Evolutionary conservation across 2,329 filamentous ascomycete species (phyloP).

Genomic region (Aspergillus sp.): DNA sequence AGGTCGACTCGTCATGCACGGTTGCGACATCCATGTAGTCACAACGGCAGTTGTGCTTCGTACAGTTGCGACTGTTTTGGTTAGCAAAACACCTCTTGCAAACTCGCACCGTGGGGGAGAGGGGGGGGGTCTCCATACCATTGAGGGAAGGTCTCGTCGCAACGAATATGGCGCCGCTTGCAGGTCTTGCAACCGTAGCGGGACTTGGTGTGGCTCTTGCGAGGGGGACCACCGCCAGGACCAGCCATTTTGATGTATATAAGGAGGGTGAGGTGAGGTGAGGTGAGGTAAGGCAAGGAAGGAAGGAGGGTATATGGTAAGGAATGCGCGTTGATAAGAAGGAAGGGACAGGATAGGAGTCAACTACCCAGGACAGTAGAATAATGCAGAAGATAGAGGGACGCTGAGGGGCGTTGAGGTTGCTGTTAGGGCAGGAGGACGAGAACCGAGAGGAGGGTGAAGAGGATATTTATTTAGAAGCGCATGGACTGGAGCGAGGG

Average conservation of each 20-base stretch:
- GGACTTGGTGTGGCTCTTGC: constrained; percentile 94
- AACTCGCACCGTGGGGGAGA: constrained; percentile 21
- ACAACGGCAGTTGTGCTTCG: constrained; percentile 97
- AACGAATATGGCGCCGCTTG: constrained; percentile 95
- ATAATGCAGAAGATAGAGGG: background rate
- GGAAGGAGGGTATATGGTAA: background rate
- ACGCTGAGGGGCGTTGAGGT: background rate
- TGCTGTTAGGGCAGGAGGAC: background rate
- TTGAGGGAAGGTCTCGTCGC: constrained; percentile 96
- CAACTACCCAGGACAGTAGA: constrained; percentile 6
- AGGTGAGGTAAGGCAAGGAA: too few relatives aligned
- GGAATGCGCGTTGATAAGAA: constrained; percentile 4
- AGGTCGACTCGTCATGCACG: constrained; percentile 54
- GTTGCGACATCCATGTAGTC: constrained; percentile 90
- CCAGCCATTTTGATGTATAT: constrained; percentile 67
- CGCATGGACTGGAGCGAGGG: constrained; percentile 1
- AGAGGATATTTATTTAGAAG: constrained; percentile 3
- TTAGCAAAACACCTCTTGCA: background rate
- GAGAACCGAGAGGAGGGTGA: constrained; percentile 1
- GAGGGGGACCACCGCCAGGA: constrained; percentile 88
- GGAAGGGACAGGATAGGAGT: constrained; percentile 13
- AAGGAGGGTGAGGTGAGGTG: background rate
- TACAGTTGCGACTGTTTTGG: constrained; percentile 80
- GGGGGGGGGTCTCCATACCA: too few relatives aligned
- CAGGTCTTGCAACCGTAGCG: constrained; percentile 98